Conservation (phyloP, 305 asterid genomes). For the Solanum hybrid region DNA sequence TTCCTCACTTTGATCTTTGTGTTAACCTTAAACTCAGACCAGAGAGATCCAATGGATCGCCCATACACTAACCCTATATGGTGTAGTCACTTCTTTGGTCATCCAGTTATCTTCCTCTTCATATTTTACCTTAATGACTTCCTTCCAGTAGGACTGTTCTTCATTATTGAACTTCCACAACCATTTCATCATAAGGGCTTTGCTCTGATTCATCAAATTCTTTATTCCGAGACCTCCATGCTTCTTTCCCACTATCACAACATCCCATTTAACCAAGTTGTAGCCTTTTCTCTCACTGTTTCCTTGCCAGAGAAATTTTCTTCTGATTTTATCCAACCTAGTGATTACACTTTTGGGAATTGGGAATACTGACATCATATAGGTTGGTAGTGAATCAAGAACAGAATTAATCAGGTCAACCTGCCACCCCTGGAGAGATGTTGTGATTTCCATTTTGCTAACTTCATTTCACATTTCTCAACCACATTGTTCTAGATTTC, state of each 20-base stretch:
- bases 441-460: neutral
- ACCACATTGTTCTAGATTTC: neutral
- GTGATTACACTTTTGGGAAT: neutral
- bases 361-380: neutral
- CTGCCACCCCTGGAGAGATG: neutral
- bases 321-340: neutral
- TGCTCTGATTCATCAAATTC: neutral
- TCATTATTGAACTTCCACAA: neutral
- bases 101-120: neutral
- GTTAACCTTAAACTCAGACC: neutral
- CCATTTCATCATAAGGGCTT: neutral
- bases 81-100: neutral
- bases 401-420: neutral
- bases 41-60: neutral
- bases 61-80: neutral
- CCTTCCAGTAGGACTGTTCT: neutral
- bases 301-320: neutral
- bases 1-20: neutral
- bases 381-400: neutral
- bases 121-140: neutral
- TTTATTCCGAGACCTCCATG: neutral
- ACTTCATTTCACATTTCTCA: neutral
- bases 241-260: neutral
- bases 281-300: neutral
- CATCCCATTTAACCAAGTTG: neutral